Conservation (phyloP, 306 rosid species). For the Rosa multiflora region DNA sequence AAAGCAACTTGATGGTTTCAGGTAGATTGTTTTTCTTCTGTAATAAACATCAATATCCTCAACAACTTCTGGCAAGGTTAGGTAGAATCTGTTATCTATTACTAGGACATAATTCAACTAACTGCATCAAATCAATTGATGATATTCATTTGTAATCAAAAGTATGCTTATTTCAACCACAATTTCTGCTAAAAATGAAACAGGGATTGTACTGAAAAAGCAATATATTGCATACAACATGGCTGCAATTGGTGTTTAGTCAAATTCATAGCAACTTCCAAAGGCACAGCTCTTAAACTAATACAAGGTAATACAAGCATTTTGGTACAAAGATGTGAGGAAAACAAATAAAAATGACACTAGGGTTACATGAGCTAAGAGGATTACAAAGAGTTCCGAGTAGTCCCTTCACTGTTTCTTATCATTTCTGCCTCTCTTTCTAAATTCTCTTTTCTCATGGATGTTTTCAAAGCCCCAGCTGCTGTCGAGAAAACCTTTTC, state of each 20-base stretch:
- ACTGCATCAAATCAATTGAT: background rate
- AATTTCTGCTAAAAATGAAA: background rate
- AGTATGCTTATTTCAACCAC: background rate
- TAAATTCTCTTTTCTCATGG: slow-evolving; percentile 76
- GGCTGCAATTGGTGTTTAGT: background rate
- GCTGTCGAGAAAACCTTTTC: slow-evolving; percentile 61
- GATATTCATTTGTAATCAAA: background rate
- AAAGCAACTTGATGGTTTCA: background rate
- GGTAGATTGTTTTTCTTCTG: background rate
- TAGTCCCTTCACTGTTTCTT: slow-evolving; percentile 45
- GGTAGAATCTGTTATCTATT: background rate
- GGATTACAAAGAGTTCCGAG: background rate
- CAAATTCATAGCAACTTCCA: background rate
- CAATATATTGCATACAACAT: background rate
- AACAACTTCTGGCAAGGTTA: background rate
- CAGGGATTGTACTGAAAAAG: background rate
- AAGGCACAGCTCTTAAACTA: background rate
- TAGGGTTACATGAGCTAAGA: background rate
- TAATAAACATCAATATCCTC: background rate
- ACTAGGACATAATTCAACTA: background rate
- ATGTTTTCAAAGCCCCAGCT: slow-evolving; percentile 83
- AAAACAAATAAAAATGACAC: background rate
- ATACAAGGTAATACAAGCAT: background rate
- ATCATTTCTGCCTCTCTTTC: slow-evolving; percentile 89
- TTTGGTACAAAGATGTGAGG: slow-evolving; percentile 11